Evolutionary conservation across 108 stramenopile genomes (phyloP).

Genomic region (Parmales sp.): DNA sequence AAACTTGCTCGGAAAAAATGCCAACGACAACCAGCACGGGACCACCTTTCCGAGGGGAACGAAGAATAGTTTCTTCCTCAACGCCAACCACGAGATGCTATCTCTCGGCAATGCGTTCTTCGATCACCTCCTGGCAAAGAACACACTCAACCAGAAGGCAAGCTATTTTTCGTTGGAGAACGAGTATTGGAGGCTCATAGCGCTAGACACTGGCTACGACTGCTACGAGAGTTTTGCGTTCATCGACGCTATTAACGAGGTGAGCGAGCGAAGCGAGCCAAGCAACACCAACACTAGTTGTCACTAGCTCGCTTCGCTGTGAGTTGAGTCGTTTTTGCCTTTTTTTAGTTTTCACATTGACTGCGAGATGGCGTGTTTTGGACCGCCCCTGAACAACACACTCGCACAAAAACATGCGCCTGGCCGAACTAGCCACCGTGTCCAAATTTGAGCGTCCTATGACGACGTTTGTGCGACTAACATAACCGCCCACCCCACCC

Average conservation of each 20-base stretch:
- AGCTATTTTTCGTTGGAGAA: background rate
- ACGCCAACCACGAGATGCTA: slow-evolving; percentile 12
- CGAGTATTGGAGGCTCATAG: background rate
- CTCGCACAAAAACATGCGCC: no score
- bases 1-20: background rate
- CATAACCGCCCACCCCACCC: no score
- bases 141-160: background rate
- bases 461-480: no score
- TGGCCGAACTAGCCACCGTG: no score
- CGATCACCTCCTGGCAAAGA: background rate
- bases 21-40: slow-evolving; percentile 2
- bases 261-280: no score
- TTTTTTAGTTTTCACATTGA: no score
- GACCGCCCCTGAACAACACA: no score
- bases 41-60: background rate
- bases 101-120: background rate
- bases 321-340: no score
- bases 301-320: no score
- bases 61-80: background rate
- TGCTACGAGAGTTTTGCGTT: background rate
- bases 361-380: no score
- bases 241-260: slow-evolving; percentile 7
- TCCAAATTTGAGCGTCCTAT: no score
- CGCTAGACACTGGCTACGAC: slow-evolving; percentile 4
- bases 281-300: no score